A percentile compares a stretch with the other conserved stretches of the same genome.
phyloP scores from a whole-genome alignment of 2,329 filamentous ascomycete genomes.

The Colletotrichum theobromicola region DNA sequence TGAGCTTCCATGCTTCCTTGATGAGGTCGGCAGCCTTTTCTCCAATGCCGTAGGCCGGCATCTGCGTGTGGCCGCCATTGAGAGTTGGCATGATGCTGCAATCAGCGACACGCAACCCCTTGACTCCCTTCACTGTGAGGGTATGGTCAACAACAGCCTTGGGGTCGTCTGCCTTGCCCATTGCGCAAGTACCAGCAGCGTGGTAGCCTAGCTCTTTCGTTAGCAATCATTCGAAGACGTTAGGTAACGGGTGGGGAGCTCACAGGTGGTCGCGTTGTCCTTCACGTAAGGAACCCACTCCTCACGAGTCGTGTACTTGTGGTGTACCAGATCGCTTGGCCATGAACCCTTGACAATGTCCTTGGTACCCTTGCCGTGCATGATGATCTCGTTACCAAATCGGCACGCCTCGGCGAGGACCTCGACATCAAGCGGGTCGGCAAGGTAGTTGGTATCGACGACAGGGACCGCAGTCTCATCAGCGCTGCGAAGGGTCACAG shows the following conservation, averaged over 20 bases:
- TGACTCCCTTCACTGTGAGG: slow-evolving; percentile 56
- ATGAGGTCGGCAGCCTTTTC: slow-evolving; percentile 57
- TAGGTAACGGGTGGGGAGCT: slow-evolving; percentile 25
- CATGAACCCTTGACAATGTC: slow-evolving; percentile 65
- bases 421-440: slow-evolving; percentile 61
- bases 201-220: slow-evolving; percentile 51
- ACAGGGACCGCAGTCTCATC: slow-evolving; percentile 58
- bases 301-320: slow-evolving; percentile 56
- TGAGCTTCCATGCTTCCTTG: slow-evolving; percentile 34
- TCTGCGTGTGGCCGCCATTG: slow-evolving; percentile 58
- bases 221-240: not conserved
- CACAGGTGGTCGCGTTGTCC: slow-evolving; percentile 65
- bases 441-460: slow-evolving; percentile 64
- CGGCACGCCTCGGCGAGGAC: slow-evolving; percentile 64
- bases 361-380: slow-evolving; percentile 61
- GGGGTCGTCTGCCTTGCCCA: slow-evolving; percentile 48
- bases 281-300: slow-evolving; percentile 64
- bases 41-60: slow-evolving; percentile 63
- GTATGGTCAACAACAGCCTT: slow-evolving; percentile 58
- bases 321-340: slow-evolving; percentile 57
- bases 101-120: slow-evolving; percentile 58
- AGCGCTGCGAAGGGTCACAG: slow-evolving; percentile 52
- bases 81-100: slow-evolving; percentile 57
- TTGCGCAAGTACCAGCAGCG: slow-evolving; percentile 60
- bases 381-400: slow-evolving; percentile 64